Evolutionary conservation across 306 rosid species (phyloP).

Genomic region (Cucurbita argyrosperma): DNA sequence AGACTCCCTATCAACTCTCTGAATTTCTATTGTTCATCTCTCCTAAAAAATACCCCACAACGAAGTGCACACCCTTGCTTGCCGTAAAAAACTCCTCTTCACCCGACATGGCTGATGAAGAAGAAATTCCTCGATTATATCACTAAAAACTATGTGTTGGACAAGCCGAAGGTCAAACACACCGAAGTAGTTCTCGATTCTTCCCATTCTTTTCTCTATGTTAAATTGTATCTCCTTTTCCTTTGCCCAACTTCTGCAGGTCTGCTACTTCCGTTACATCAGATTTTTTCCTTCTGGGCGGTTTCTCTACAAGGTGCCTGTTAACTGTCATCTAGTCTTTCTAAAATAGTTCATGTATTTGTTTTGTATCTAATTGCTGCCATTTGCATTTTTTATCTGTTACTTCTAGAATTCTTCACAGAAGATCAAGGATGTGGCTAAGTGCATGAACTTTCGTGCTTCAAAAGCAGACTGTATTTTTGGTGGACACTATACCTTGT

Average conservation of each 20-base stretch:
- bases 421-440: slow-evolving; percentile 71
- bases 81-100: too few species aligned
- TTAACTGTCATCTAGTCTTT: background rate
- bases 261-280: slow-evolving; percentile 82
- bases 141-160: too few species aligned
- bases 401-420: slow-evolving; percentile 69
- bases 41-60: too few species aligned
- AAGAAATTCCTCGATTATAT: too few species aligned
- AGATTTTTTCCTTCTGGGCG: slow-evolving; percentile 81
- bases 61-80: too few species aligned
- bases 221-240: background rate
- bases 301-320: slow-evolving; percentile 76
- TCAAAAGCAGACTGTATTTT: slow-evolving; percentile 48
- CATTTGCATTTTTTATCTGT: slow-evolving; percentile 10
- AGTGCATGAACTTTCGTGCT: slow-evolving; percentile 72
- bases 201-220: background rate
- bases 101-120: too few species aligned
- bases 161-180: too few species aligned
- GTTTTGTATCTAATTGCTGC: slow-evolving; percentile 9
- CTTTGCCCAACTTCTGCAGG: slow-evolving; percentile 33
- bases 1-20: too few species aligned
- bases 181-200: background rate
- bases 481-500: slow-evolving; percentile 75
- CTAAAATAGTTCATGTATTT: background rate
- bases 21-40: too few species aligned